A percentile compares a stretch with the other conserved stretches of the same genome.
These are phyloP conservation scores for Ulvella scutata DNA, from an alignment of 139 green algal species.

Conservation along the genomic window DNA sequence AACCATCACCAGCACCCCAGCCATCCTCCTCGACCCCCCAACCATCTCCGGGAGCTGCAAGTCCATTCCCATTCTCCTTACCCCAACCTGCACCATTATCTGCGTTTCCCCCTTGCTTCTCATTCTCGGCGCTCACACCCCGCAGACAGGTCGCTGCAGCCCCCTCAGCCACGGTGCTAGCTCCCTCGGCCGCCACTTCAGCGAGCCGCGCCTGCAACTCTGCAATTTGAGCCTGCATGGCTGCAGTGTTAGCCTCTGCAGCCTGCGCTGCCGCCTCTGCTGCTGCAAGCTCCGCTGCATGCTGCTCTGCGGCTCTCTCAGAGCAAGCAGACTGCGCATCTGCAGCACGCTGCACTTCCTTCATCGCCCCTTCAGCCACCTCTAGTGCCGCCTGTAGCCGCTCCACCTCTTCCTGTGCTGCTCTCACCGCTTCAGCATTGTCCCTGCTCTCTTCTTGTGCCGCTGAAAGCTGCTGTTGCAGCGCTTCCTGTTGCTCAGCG, in stretches of 20 bases:
- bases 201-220: background rate
- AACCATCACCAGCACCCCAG: too few species aligned
- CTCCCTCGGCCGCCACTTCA: background rate
- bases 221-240: background rate
- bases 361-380: background rate
- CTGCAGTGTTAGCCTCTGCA: background rate
- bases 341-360: background rate
- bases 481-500: background rate
- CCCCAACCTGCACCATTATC: background rate
- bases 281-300: background rate
- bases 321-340: background rate
- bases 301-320: background rate
- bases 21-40: background rate
- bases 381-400: background rate
- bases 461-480: background rate
- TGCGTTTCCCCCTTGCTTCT: background rate
- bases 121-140: background rate
- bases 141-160: background rate
- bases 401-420: background rate
- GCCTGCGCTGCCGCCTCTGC: background rate
- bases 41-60: background rate
- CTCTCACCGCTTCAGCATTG: background rate
- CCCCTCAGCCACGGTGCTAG: background rate
- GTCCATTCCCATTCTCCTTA: background rate
- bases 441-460: background rate